Base-by-base conservation (phyloP, 768 basidiomycete species). In the Calocybe indica region DNA sequence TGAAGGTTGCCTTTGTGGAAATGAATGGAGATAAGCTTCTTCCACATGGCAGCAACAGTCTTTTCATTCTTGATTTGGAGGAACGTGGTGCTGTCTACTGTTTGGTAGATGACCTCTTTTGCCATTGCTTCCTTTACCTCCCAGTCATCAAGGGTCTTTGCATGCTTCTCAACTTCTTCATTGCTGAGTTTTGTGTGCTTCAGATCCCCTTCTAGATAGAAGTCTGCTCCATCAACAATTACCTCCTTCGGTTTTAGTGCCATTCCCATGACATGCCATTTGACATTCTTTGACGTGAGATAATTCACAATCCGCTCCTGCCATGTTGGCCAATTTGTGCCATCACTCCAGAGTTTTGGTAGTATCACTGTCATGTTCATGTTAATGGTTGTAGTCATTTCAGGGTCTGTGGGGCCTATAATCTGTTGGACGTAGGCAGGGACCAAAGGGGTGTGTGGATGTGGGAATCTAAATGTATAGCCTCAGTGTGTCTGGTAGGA, bases 311-410 rank as follows among this genome's bases (percentile, higher is more conserved):
- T 49, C 7, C 50, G 43, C 5, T 59, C 57, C 30, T 59, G 56
- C 57, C 64, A 66, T 11, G 41, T 59, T 0, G 51, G 34, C 64
- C 65, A 68, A 38, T 68, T 68, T 29, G 58, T 56, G 4, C 61
- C 54, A 47, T 65, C 57, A 12, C 61, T 55, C 9, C 50, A 34
- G 13, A 61, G 56, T 49, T 60, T 60, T 4, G 22, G 22, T 22
- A 22, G 22, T 22, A 4, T 22, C 22, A 22, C 22, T 22, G 22
- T 22, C 22, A 4, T 22, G 22, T 22, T 22, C 22, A 4, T 22
- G 22, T 22, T 22, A 22, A 22, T 22, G 22, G 22, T 22, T 4
- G 22, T 22, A 22, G 22, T 22, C 22, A 22, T 22, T 22, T 22
- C 22, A 22, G 22, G 22, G 22, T 22, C 22, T 22, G 22, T 4